Evolutionary conservation across 305 asterid genomes (phyloP), one percentile per base, ranked within the genome.

Genomic region (Caryopteris hybrid): DNA sequence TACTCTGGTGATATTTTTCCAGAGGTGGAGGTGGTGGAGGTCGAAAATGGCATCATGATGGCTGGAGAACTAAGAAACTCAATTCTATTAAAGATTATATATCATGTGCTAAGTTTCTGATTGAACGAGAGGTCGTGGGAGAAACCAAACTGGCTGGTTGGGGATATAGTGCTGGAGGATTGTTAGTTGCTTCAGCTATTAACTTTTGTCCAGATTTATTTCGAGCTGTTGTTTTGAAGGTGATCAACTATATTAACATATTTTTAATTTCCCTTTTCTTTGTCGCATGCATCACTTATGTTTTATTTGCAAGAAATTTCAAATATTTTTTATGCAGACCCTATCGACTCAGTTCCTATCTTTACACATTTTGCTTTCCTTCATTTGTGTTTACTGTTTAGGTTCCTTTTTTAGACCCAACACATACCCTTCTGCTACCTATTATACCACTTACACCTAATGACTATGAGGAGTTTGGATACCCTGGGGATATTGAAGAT

Each of bases 121-220:
- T 87, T 48, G 95, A 86, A 74, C 82, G 68, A 75, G 80, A 74
- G 70, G 72, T 91, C 20, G 97, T 94, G 63, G 82, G 82, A 78
- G 95, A 82, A 57, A 81, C 80, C 73, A 91, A 85, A 83, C 86
- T 94, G 71, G 96, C 95, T 68, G 99, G 95, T 61, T 86, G 98
- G 96, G 98, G 99, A 78, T 88, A 87, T 76, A 94, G 99, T 79
- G 97, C 97, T 64, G 98, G 99, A 67, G 97, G 99, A 48, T 79
- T 88, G 61, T 68, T 94, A 76, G 95, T 89, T 77, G 98, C 98
- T 79, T 90, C 96, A 39, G 99, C 98, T 21, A 86, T 94, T 48
- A 89, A 89, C 77, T 73, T 64, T 36, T 70, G 79, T 76, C 99
- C 98, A 63, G 81, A 83, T 78, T 76, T 91, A 78, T 88, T 91